These are phyloP conservation scores for Cyclotella choctawhatcheeana DNA, from an alignment of 108 stramenopile species.

Conservation along the genomic window DNA sequence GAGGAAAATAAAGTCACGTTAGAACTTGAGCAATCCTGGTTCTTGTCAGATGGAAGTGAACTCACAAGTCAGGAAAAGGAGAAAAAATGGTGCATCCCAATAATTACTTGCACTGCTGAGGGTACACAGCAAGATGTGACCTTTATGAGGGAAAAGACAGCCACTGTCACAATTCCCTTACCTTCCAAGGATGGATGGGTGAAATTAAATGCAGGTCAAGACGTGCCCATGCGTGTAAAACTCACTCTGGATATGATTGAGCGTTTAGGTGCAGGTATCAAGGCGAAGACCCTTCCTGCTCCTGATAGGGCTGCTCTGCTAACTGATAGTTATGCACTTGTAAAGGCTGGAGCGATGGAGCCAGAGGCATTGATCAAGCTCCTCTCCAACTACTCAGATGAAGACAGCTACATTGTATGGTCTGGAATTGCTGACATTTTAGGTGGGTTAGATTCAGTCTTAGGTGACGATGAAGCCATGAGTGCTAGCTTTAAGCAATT, in stretches of 20 bases:
- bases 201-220: constrained; percentile 96
- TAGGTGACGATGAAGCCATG: constrained; percentile 77
- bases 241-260: constrained; percentile 82
- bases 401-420: constrained; percentile 92
- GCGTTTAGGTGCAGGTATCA: constrained; percentile 67
- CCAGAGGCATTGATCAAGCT: constrained; percentile 84
- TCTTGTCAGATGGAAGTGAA: constrained; percentile 86
- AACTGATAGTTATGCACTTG: constrained; percentile 88
- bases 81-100: constrained; percentile 94
- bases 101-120: constrained; percentile 80
- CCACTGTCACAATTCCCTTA: constrained; percentile 76
- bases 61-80: constrained; percentile 63
- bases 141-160: constrained; percentile 87
- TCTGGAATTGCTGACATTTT: constrained; percentile 78
- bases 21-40: constrained; percentile 90
- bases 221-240: constrained; percentile 92
- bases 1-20: constrained; percentile 76
- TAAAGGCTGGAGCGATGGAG: constrained; percentile 88
- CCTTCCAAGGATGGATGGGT: constrained; percentile 73
- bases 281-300: constrained; percentile 63
- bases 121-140: constrained; percentile 75
- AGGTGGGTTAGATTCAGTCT: constrained; percentile 70
- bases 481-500: constrained; percentile 62
- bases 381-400: constrained; percentile 77
- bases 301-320: constrained; percentile 91